Base-by-base conservation (phyloP, 805 yeast genomes). In the Suhomyces vadensis region DNA sequence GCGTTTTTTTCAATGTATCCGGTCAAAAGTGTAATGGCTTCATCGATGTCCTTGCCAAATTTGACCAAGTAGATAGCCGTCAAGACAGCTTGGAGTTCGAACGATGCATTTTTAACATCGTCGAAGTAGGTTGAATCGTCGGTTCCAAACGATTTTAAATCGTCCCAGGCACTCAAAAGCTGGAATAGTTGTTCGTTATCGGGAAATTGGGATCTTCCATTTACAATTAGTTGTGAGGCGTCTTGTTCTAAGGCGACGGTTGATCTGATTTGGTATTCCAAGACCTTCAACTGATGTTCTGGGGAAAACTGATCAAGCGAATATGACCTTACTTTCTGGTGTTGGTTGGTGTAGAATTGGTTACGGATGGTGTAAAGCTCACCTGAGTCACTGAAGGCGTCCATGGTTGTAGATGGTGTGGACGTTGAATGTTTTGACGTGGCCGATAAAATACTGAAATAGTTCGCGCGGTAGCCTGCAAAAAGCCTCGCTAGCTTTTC, bases 331-430 rank as follows among this genome's bases (percentile, higher is more conserved):
- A 77, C 79, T 52, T 73, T 69, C 9, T 65, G 56, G 57, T 73
- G 78, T 54, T 80, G 82, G 39, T 82, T 81, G 9, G 85, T 77
- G 61, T 76, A 82, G 64, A 80, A 83, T 46, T 77, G 78, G 55
- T 79, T 83, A 51, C 79, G 74, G 20, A 82, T 61, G 13, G 71
- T 73, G 61, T 73, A 82, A 27, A 78, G 69, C 54, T 81, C 85
- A 60, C 74, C 73, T 5, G 74, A 67, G 50, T 69, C 75, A 36
- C 68, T 57, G 43, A 67, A 67, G 27, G 60, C 60, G 47, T 66
- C 71, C 76, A 71, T 71, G 40, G 17, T 41, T 46, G 40, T 24
- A 21, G 37, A 29, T 24, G 42, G 13, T 10, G 33, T 27, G 4
- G 33, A 37, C 13, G 20, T 29, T 8, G 33, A 29, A 29, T 29